Conservation (phyloP, 768 basidiomycete genomes). For the Boletus sp. region DNA sequence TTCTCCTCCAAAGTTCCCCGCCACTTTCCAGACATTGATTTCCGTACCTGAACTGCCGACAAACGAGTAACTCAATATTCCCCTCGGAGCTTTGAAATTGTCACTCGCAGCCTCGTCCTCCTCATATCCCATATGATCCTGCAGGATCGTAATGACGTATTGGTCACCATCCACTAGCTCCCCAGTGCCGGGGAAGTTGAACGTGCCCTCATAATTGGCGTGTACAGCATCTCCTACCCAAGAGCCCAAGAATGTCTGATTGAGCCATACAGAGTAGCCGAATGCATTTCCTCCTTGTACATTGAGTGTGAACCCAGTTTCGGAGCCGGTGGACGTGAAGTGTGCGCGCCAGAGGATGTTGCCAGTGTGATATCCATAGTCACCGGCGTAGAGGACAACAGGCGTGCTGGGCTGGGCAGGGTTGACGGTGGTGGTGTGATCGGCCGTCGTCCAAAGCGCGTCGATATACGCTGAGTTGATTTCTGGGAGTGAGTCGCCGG, state of each 20-base stretch:
- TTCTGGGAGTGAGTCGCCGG: constrained; percentile 33
- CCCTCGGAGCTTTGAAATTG: constrained; percentile 46
- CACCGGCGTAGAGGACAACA: constrained; percentile 45
- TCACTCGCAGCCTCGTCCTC: constrained; percentile 46
- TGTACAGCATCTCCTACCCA: constrained; percentile 20
- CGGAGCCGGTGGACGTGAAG: constrained; percentile 44
- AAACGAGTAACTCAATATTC: constrained; percentile 46
- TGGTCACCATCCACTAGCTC: constrained; percentile 22
- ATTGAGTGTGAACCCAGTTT: constrained; percentile 40
- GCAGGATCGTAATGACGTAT: constrained; percentile 48
- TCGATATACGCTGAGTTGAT: constrained; percentile 40
- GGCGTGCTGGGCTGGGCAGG: constrained; percentile 37
- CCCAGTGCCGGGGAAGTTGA: constrained; percentile 4
- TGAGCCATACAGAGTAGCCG: constrained; percentile 49
- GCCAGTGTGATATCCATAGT: constrained; percentile 51
- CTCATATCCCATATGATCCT: constrained; percentile 55
- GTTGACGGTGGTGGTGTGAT: constrained; percentile 41
- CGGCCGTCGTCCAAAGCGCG: constrained; percentile 40
- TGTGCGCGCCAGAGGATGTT: constrained; percentile 52
- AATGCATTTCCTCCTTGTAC: constrained; percentile 47
- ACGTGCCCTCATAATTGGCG: constrained; percentile 14
- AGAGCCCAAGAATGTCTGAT: constrained; percentile 46
- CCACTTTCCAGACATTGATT: constrained; percentile 46
- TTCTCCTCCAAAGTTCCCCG: constrained; percentile 49
- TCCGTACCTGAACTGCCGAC: constrained; percentile 37